Evolutionary conservation across 2,329 filamentous ascomycete species (phyloP).

Genomic region (Sporothrix schenckii): DNA sequence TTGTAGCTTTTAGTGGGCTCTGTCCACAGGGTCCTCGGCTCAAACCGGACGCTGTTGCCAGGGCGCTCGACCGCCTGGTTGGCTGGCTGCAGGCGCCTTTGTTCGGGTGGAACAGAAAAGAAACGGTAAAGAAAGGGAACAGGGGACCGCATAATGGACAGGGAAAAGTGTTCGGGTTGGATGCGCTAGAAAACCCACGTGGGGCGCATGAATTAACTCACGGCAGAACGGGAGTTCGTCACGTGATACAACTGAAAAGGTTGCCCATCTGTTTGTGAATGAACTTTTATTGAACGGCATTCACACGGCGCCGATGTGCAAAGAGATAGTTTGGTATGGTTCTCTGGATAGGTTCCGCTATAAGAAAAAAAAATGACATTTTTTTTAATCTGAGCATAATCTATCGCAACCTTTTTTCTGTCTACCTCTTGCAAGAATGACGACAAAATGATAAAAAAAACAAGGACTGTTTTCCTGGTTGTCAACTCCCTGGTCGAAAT

Average conservation of each 20-base stretch:
- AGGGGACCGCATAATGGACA: neutral
- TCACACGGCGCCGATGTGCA: neutral
- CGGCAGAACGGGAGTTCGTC: conserved; percentile 8
- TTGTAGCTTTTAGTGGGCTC: conserved; percentile 28
- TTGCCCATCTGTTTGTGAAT: neutral
- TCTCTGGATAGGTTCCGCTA: neutral
- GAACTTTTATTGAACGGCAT: neutral
- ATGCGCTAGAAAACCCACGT: conserved; percentile 28
- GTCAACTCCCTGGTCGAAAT: conserved; percentile 10
- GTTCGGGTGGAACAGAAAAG: conserved; percentile 15
- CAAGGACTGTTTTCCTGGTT: neutral
- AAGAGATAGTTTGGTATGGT: neutral
- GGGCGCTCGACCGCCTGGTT: conserved; percentile 20
- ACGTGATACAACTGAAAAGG: conserved; percentile 7
- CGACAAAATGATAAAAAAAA: neutral
- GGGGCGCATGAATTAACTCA: conserved; percentile 22
- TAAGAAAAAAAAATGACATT: neutral
- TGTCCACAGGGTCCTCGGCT: conserved; percentile 32
- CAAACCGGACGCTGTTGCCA: conserved; percentile 32
- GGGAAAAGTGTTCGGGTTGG: conserved; percentile 9
- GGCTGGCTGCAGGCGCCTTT: conserved; percentile 16
- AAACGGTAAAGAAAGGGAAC: conserved; percentile 8
- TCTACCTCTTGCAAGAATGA: neutral
- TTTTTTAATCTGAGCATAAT: conserved; percentile 21
- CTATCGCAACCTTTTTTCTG: conserved; percentile 25